A percentile compares a stretch with the other conserved stretches of the same genome.
Evolutionary conservation across 208 protist genomes (phyloP).

Genomic region (Acanthamoeba rhysodes): DNA sequence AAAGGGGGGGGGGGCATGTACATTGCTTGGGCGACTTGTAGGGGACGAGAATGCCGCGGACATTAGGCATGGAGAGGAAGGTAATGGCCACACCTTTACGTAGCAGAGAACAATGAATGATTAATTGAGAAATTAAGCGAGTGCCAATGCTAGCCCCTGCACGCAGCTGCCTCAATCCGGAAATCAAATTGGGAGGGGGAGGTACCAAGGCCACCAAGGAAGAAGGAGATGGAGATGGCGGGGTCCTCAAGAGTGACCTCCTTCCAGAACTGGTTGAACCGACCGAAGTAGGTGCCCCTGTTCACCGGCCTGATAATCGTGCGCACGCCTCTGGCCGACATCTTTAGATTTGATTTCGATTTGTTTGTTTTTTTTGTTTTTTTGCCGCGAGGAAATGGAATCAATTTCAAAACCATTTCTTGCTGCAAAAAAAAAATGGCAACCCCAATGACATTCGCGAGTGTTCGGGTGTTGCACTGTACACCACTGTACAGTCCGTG

Average conservation of each 20-base stretch:
- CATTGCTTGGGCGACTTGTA: conserved; percentile 10
- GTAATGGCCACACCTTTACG: background rate
- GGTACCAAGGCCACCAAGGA: conserved; percentile 24
- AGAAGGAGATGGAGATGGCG: conserved; percentile 26
- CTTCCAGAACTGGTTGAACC: conserved; percentile 30
- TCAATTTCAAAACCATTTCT: too few species aligned
- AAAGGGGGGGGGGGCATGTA: background rate
- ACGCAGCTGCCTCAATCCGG: too few species aligned
- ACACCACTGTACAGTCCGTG: too few species aligned
- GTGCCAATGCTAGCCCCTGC: too few species aligned
- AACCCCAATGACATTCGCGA: too few species aligned
- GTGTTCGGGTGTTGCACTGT: too few species aligned
- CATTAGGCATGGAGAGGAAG: background rate
- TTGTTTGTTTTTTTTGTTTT: background rate
- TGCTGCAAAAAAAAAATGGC: too few species aligned
- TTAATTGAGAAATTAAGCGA: background rate
- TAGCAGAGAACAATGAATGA: background rate
- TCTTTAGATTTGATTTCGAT: background rate
- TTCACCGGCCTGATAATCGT: conserved; percentile 51
- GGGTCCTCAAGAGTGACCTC: conserved; percentile 21
- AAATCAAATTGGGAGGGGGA: background rate
- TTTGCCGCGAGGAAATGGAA: too few species aligned
- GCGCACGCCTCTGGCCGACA: conserved; percentile 21
- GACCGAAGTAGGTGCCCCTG: background rate
- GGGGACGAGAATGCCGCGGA: background rate